phyloP scores from a whole-genome alignment of 2,329 filamentous ascomycete genomes.

The Colletotrichum brevisporum region DNA sequence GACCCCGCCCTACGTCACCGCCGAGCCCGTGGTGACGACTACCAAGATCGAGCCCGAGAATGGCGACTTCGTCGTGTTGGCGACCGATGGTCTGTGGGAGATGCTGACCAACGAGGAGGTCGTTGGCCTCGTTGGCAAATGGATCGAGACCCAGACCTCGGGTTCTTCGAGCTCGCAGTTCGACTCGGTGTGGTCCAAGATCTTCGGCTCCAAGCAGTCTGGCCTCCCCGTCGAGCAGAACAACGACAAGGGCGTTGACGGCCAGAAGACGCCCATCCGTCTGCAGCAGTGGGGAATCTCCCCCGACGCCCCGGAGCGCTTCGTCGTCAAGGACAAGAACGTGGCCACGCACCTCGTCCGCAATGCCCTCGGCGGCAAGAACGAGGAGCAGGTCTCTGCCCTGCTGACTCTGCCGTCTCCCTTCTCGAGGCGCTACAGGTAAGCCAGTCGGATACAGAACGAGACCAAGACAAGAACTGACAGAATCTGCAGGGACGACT shows the following conservation, averaged over 20 bases:
- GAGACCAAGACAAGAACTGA: conserved; percentile 14
- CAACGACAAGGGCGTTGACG: conserved; percentile 65
- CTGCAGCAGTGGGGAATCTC: conserved; percentile 92
- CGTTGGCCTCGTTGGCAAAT: conserved; percentile 94
- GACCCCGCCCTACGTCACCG: conserved; percentile 96
- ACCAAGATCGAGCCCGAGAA: conserved; percentile 91
- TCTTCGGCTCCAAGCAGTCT: conserved; percentile 67
- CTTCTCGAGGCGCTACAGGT: conserved; percentile 92
- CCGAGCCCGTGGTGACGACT: conserved; percentile 93
- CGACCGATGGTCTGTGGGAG: conserved; percentile 97
- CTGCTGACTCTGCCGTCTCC: conserved; percentile 92
- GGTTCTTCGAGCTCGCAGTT: conserved; percentile 73
- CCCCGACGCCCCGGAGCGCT: conserved; percentile 81
- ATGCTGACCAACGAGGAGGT: conserved; percentile 99
- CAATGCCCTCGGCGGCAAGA: conserved; percentile 93
- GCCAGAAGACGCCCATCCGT: conserved; percentile 89
- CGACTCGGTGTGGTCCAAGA: conserved; percentile 76
- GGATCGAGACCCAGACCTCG: conserved; percentile 84
- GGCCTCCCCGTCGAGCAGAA: conserved; percentile 82
- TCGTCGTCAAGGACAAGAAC: conserved; percentile 95
- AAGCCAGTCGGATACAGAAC: conserved; percentile 13
- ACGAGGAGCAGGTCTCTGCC: conserved; percentile 93
- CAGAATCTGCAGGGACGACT: conserved; percentile 78
- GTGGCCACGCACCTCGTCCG: conserved; percentile 95
- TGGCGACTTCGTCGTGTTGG: conserved; percentile 96